These are phyloP conservation scores for Penicillium glabrum DNA, from an alignment of 2,329 filamentous ascomycete species.

Conservation along the genomic window DNA sequence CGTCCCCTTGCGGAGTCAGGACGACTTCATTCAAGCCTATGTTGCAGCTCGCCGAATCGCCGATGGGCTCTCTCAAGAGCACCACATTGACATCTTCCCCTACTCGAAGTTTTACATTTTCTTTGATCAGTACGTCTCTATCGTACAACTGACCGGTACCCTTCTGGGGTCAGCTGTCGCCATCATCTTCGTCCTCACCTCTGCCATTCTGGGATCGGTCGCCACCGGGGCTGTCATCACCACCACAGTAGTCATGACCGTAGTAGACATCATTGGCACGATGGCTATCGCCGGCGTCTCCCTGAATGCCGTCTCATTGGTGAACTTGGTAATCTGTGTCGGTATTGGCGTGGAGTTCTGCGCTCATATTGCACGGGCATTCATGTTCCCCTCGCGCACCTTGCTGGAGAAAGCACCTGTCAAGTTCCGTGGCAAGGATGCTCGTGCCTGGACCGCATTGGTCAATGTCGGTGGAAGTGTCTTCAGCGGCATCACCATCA, in stretches of 20 bases:
- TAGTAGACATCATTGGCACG: constrained; percentile 89
- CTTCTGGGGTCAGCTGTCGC: constrained; percentile 80
- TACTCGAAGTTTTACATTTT: constrained; percentile 99
- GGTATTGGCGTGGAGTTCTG: constrained; percentile 98
- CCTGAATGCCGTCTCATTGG: constrained; percentile 90
- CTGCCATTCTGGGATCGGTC: constrained; percentile 78
- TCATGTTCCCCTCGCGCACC: constrained; percentile 83
- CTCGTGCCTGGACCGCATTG: constrained; percentile 86
- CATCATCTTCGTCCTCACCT: constrained; percentile 80
- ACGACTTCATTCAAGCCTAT: constrained; percentile 91
- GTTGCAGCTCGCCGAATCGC: constrained; percentile 86
- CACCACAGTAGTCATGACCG: constrained; percentile 85
- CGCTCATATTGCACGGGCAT: constrained; percentile 91
- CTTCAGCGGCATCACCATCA: constrained; percentile 93
- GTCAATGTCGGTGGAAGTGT: constrained; percentile 94
- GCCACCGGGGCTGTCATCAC: constrained; percentile 81
- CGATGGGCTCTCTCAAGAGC: constrained; percentile 67
- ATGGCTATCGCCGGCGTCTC: constrained; percentile 90
- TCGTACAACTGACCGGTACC: constrained; percentile 74
- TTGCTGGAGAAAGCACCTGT: constrained; percentile 79
- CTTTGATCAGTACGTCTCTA: constrained; percentile 93
- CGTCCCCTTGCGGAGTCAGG: constrained; percentile 79
- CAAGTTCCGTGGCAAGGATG: constrained; percentile 77
- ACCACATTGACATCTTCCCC: constrained; percentile 82
- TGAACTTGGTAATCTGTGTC: constrained; percentile 95